A percentile compares a stretch with the other conserved stretches of the same genome.
phyloP scores from a whole-genome alignment of 2,329 filamentous ascomycete species.

The Chaetomiaceae sp. region DNA sequence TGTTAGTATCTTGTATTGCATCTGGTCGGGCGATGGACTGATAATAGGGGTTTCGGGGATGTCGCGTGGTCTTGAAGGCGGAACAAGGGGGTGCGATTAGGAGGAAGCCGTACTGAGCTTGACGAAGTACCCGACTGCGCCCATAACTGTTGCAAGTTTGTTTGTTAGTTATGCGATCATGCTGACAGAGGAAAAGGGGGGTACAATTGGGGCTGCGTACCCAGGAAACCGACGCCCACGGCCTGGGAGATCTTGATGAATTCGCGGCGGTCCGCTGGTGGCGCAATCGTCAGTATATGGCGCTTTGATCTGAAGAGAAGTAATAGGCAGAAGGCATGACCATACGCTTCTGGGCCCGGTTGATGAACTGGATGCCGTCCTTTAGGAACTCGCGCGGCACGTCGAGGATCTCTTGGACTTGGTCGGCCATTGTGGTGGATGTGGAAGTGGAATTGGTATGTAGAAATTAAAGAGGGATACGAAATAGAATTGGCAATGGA shows the following conservation, averaged over 20 bases:
- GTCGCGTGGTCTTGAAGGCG: not conserved
- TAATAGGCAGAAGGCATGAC: no score
- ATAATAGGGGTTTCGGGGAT: no score
- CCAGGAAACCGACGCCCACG: slow-evolving; percentile 64
- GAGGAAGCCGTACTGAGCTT: slow-evolving; percentile 54
- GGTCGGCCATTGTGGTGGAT: slow-evolving; percentile 54
- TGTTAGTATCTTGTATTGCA: slow-evolving; percentile 6
- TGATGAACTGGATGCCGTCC: slow-evolving; percentile 60
- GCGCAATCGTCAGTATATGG: no score
- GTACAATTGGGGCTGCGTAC: slow-evolving; percentile 10
- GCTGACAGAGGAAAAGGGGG: not conserved
- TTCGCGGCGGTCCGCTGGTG: slow-evolving; percentile 34
- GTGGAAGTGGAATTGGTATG: not conserved
- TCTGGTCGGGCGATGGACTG: no score
- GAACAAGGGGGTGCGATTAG: no score
- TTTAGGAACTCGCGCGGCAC: slow-evolving; percentile 62
- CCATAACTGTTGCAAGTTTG: slow-evolving; percentile 48
- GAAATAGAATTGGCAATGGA: not conserved
- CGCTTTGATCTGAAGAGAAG: no score
- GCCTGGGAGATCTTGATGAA: slow-evolving; percentile 52
- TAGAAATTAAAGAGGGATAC: not conserved
- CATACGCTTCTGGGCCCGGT: slow-evolving; percentile 59
- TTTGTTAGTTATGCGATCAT: slow-evolving; percentile 2
- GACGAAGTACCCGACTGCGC: slow-evolving; percentile 64
- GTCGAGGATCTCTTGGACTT: slow-evolving; percentile 67